Evolutionary conservation across 768 basidiomycete species (phyloP).

Genomic region (Xerocomus spinulosus): DNA sequence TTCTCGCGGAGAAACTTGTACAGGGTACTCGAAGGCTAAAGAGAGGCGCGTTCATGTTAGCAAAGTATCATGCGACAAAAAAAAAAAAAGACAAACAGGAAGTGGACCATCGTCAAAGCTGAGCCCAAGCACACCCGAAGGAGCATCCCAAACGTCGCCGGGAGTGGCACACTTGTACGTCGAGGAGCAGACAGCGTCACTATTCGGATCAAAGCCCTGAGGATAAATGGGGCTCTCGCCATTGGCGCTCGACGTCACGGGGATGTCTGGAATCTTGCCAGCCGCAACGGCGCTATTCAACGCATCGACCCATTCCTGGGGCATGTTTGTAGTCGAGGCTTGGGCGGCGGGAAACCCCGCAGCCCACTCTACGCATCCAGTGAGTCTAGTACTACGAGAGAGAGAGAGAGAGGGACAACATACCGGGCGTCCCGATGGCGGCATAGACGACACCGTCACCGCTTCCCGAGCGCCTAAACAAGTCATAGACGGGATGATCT

Average conservation of each 20-base stretch:
- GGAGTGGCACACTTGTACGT: constrained; percentile 61
- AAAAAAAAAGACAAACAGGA: constrained; percentile 30
- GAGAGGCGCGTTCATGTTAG: constrained; percentile 3
- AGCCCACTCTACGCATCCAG: constrained; percentile 55
- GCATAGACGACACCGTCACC: constrained; percentile 49
- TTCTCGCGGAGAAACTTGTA: constrained; percentile 65
- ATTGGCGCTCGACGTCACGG: constrained; percentile 38
- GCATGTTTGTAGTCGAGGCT: constrained; percentile 51
- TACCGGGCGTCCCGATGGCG: constrained; percentile 57
- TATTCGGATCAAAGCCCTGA: constrained; percentile 35
- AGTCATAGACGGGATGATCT: constrained; percentile 53
- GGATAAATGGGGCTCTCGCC: constrained; percentile 37
- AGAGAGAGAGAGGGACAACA: constrained; percentile 8
- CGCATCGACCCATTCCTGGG: constrained; percentile 68
- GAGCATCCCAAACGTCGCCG: constrained; percentile 74
- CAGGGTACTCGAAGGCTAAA: constrained; percentile 42
- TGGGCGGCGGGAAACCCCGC: constrained; percentile 51
- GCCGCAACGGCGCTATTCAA: constrained; percentile 60
- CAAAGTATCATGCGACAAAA: not conserved
- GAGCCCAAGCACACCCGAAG: constrained; percentile 58
- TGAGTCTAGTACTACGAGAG: not conserved
- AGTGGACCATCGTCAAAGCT: constrained; percentile 83
- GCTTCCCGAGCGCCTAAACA: constrained; percentile 53
- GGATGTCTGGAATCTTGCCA: constrained; percentile 70
- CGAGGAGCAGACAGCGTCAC: constrained; percentile 66